phyloP scores from a whole-genome alignment of 1,284 basidiomycete genomes.

The Phellinidium pouzarii region DNA sequence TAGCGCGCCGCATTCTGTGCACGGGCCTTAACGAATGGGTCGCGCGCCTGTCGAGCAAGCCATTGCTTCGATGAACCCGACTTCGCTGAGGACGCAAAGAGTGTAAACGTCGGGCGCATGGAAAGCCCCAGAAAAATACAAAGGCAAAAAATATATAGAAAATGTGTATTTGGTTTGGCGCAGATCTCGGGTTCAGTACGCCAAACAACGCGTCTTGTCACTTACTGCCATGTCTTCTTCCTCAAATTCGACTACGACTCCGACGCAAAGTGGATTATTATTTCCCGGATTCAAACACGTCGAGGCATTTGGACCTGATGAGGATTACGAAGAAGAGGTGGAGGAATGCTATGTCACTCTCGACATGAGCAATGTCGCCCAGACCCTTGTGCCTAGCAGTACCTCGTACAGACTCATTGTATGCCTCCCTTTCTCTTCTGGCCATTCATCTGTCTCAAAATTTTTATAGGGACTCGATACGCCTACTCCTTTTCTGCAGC shows the following conservation, averaged over 20 bases:
- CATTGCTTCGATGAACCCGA: slow-evolving; percentile 40
- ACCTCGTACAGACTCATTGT: slow-evolving; percentile 67
- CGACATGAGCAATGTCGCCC: slow-evolving; percentile 65
- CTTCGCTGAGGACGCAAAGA: slow-evolving; percentile 7
- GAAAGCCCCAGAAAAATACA: too few relatives aligned
- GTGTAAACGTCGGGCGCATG: slow-evolving; percentile 13
- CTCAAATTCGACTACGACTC: background rate
- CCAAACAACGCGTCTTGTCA: background rate
- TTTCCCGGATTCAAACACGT: slow-evolving; percentile 17
- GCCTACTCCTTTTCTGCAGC: slow-evolving; percentile 64
- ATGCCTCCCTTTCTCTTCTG: slow-evolving; percentile 27
- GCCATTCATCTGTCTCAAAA: background rate
- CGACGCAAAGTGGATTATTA: background rate
- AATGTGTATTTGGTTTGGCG: background rate
- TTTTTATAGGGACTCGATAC: slow-evolving; percentile 60
- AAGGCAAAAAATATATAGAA: too few relatives aligned
- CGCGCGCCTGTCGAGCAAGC: slow-evolving; percentile 56
- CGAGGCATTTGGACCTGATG: slow-evolving; percentile 23
- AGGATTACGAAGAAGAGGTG: slow-evolving; percentile 54
- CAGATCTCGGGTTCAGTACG: background rate
- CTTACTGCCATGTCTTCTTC: background rate
- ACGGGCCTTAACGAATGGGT: slow-evolving; percentile 65
- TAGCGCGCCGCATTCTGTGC: slow-evolving; percentile 38
- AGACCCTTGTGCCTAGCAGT: slow-evolving; percentile 62
- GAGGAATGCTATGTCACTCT: slow-evolving; percentile 64